Percentiles rank a stretch among this genome's conserved stretches.
Evolutionary conservation across 495 filamentous ascomycete genomes (phyloP).

Genomic region (Penicillium flavigenum): DNA sequence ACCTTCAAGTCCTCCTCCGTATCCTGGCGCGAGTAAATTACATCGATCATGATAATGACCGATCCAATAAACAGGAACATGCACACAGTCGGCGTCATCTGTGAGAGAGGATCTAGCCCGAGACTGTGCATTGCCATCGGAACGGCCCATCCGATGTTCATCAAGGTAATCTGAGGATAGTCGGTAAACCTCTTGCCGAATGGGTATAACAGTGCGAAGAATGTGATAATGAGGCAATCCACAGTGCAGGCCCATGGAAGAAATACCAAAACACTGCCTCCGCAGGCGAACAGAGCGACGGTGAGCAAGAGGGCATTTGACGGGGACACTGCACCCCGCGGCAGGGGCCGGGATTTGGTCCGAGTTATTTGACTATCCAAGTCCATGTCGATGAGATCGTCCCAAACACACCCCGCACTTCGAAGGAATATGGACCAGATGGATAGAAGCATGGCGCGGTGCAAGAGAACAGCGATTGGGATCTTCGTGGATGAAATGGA

Average conservation of each 20-base stretch:
- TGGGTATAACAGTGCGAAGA: not conserved
- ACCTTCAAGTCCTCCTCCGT: conserved; percentile 41
- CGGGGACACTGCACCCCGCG: conserved; percentile 1
- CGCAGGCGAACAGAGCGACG: not conserved
- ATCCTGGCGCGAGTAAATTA: conserved; percentile 45
- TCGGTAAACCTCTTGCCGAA: conserved; percentile 4
- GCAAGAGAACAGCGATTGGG: not conserved
- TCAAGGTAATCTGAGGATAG: not conserved
- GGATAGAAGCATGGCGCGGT: conserved; percentile 1
- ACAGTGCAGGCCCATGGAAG: not conserved
- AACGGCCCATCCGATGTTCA: conserved; percentile 1
- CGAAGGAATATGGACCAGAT: conserved; percentile 14
- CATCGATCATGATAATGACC: conserved; percentile 41
- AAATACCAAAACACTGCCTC: not conserved
- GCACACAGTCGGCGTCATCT: not conserved
- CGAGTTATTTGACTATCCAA: conserved; percentile 39
- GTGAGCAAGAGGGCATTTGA: not conserved
- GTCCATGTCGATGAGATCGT: conserved; percentile 43
- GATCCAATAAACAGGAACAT: not conserved
- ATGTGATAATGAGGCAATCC: not conserved
- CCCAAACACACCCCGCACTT: conserved; percentile 31
- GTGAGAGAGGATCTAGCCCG: not conserved
- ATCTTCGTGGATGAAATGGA: not conserved
- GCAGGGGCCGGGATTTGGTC: conserved; percentile 30
- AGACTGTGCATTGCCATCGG: conserved; percentile 7